Base-by-base conservation (phyloP, 2,329 filamentous ascomycete species). In the Magnaporthiopsis rhizophila region DNA sequence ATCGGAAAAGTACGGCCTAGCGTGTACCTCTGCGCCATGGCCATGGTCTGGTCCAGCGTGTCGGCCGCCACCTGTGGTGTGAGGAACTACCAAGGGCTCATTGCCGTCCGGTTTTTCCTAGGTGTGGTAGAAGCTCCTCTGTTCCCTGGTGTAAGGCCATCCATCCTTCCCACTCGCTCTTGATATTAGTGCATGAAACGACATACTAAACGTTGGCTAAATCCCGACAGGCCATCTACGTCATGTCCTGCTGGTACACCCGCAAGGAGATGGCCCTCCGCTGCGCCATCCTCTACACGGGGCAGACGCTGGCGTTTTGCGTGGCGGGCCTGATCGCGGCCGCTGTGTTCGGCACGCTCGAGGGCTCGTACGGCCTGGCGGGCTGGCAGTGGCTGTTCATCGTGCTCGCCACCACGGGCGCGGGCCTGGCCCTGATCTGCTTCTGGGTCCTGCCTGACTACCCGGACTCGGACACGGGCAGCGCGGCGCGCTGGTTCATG, bases 61-160 rank as follows among this genome's bases (percentile, higher is more conserved):
- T 82, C 80, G 0, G 74, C 78, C 0, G 86, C 82, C 0, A 83
- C 85, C 0, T 61, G 59, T n/a, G 59, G 59, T 21, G 59, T 61
- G 4, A 77, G 80, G 38, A 83, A 84, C 71, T 90, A 85, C 69
- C 76, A 79, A 0, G 84, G 86, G 1, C 84, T 86, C 0, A 80
- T 89, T 28, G 85, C 84, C 0, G 81, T 90, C 45, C 83, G 89
- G 0, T 87, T 90, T 71, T 84, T 90, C 68, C 79, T 90, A 0
- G 89, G 89, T 34, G 78, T 88, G 0, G 89, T 88, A 64, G 89
- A 91, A 71, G 79, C 86, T 0, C 85, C 87, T 0, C 86, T 90
- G 1, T 89, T 86, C 0, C 88, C 88, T 0, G 87, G 87, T 53
- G 45, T 53, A 53, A 53, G 45, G 18, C 45, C 45, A 30, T 30